Conservation (phyloP, 2,329 filamentous ascomycete species). For the Periconia digitata region DNA sequence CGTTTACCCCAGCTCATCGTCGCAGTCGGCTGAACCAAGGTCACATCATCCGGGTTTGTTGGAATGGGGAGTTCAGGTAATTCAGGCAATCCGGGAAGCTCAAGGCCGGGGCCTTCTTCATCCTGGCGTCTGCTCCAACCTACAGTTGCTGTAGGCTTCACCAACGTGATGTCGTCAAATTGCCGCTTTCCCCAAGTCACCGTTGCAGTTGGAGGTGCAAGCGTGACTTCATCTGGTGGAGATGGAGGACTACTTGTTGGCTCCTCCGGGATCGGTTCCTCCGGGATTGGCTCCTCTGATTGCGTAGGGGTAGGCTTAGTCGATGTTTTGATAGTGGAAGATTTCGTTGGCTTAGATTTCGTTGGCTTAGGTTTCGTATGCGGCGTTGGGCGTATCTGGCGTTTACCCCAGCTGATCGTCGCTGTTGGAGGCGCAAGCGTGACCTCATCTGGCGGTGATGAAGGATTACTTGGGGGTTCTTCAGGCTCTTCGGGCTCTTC, state of each 20-base stretch:
- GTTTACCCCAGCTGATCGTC: slow-evolving; percentile 15
- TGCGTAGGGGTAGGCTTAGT: too few species aligned
- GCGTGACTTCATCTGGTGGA: slow-evolving; percentile 6
- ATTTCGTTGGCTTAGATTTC: background rate
- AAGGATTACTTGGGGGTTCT: background rate
- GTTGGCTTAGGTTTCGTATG: background rate
- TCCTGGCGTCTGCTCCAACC: slow-evolving; percentile 16
- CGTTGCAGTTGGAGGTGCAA: slow-evolving; percentile 3
- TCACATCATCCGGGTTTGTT: slow-evolving; percentile 5
- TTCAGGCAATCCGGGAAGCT: too few species aligned
- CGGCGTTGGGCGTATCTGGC: background rate
- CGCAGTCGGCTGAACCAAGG: background rate
- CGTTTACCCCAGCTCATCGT: slow-evolving; percentile 18
- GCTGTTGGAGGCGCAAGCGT: slow-evolving; percentile 3
- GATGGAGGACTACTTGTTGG: background rate
- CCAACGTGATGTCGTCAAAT: slow-evolving; percentile 3
- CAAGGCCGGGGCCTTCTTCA: slow-evolving; percentile 1
- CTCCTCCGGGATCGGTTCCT: background rate
- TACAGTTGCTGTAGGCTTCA: slow-evolving; percentile 6
- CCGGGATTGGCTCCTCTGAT: too few species aligned
- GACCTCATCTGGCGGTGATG: slow-evolving; percentile 7
- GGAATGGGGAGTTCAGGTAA: background rate
- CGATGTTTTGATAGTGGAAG: too few species aligned
- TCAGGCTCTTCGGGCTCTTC: background rate
- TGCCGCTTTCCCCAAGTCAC: slow-evolving; percentile 13